Evolutionary conservation across 148 eudicot species (phyloP).

Genomic region (Rhododendron kiyosumense): DNA sequence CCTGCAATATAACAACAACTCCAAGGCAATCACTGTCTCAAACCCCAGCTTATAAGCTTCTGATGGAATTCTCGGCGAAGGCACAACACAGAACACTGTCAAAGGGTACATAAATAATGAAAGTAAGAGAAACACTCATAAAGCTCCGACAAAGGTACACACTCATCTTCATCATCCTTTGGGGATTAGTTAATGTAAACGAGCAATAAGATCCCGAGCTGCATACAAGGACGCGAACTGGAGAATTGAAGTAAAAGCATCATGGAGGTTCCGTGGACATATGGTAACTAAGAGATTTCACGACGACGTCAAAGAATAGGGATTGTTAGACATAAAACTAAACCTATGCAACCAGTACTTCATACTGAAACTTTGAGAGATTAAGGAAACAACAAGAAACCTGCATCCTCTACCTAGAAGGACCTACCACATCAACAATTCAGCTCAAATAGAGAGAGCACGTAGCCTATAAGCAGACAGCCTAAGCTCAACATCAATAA

Average conservation of each 20-base stretch:
- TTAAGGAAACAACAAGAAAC: background rate
- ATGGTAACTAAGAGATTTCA: background rate
- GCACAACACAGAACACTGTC: background rate
- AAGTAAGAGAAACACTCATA: background rate
- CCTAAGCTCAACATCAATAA: background rate
- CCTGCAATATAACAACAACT: background rate
- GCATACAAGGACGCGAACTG: background rate
- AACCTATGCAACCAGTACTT: background rate
- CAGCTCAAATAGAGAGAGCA: background rate
- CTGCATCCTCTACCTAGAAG: background rate
- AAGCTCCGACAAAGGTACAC: background rate
- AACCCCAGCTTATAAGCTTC: background rate
- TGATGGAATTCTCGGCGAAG: background rate
- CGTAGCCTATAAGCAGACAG: background rate
- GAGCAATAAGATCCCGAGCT: background rate
- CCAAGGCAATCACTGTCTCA: background rate
- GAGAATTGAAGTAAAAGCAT: background rate
- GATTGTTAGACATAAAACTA: background rate
- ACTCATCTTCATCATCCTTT: background rate
- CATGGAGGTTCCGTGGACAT: background rate
- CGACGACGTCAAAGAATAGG: background rate
- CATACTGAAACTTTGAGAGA: background rate
- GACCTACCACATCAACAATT: slow-evolving; percentile 4
- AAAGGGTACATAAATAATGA: background rate
- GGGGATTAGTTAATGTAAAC: background rate